These are phyloP conservation scores for Cymbidium sinense DNA, from an alignment of 106 monocot genomes.

Conservation along the genomic window DNA sequence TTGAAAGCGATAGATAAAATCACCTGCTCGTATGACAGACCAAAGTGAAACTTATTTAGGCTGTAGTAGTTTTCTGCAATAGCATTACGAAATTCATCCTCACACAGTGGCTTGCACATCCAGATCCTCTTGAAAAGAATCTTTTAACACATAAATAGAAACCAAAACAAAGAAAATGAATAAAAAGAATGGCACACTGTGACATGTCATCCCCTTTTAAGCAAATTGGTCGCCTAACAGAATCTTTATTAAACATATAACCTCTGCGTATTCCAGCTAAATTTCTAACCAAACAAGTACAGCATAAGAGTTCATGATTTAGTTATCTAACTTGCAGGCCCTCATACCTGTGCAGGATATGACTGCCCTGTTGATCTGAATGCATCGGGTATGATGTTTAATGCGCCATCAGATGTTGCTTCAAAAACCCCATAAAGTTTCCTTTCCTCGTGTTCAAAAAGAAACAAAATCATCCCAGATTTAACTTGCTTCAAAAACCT, in stretches of 20 bases:
- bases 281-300: neutral
- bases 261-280: neutral
- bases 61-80: conserved; percentile 22
- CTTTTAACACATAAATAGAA: conserved; percentile 9
- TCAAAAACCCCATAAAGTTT: conserved; percentile 80
- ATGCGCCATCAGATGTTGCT: conserved; percentile 60
- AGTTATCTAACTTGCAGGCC: conserved; percentile 8
- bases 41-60: conserved; percentile 19
- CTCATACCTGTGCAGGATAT: conserved; percentile 70
- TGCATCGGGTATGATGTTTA: conserved; percentile 60
- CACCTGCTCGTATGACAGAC: conserved; percentile 33
- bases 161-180: conserved; percentile 2
- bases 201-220: neutral
- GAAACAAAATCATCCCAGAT: conserved; percentile 70
- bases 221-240: neutral
- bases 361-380: conserved; percentile 29
- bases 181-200: neutral
- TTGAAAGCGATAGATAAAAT: neutral
- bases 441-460: conserved; percentile 72
- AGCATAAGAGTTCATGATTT: neutral
- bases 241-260: neutral
- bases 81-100: conserved; percentile 19
- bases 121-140: conserved; percentile 30
- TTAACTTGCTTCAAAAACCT: conserved; percentile 44
- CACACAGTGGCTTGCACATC: conserved; percentile 21